These are phyloP conservation scores for Opeltia flavorubescens DNA, from an alignment of 495 filamentous ascomycete species.

Conservation along the genomic window DNA sequence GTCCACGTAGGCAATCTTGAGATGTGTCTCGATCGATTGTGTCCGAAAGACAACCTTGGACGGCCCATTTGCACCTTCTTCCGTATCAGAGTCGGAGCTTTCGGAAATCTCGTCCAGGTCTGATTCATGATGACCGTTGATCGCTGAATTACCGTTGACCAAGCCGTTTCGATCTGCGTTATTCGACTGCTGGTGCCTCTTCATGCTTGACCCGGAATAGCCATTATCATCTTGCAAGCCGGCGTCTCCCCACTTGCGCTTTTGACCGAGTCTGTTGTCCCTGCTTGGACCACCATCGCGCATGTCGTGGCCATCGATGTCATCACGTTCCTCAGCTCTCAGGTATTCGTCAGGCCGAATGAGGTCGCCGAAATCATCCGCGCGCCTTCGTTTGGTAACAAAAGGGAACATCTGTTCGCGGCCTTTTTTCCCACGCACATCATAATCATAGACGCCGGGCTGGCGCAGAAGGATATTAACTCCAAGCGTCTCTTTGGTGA, in stretches of 20 bases:
- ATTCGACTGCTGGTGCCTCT: constrained; percentile 29
- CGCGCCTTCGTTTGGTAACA: constrained; percentile 60
- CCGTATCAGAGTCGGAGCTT: constrained; percentile 32
- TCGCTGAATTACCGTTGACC: constrained; percentile 5
- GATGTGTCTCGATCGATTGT: constrained; percentile 47
- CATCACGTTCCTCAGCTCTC: constrained; percentile 83
- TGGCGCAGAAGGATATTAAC: constrained; percentile 82
- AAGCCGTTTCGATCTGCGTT: constrained; percentile 9
- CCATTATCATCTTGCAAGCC: constrained; percentile 23
- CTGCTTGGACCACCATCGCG: constrained; percentile 27
- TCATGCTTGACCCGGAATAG: constrained; percentile 23
- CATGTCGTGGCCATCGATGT: constrained; percentile 49
- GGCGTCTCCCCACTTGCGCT: constrained; percentile 80
- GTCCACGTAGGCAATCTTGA: constrained; percentile 75
- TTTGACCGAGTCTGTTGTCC: constrained; percentile 68
- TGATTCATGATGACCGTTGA: constrained; percentile 10
- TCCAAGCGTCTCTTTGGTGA: constrained; percentile 76
- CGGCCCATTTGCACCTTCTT: constrained; percentile 45
- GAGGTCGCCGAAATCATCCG: constrained; percentile 84
- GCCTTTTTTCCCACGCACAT: constrained; percentile 85
- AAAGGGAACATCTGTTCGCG: constrained; percentile 88
- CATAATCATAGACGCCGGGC: constrained; percentile 79
- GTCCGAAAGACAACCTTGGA: constrained; percentile 53
- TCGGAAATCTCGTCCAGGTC: constrained; percentile 32
- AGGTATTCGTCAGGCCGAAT: constrained; percentile 89